A percentile compares a stretch with the other conserved stretches of the same genome.
These are phyloP conservation scores for Plantago ovata DNA, from an alignment of 257 asterid genomes.

Conservation along the genomic window DNA sequence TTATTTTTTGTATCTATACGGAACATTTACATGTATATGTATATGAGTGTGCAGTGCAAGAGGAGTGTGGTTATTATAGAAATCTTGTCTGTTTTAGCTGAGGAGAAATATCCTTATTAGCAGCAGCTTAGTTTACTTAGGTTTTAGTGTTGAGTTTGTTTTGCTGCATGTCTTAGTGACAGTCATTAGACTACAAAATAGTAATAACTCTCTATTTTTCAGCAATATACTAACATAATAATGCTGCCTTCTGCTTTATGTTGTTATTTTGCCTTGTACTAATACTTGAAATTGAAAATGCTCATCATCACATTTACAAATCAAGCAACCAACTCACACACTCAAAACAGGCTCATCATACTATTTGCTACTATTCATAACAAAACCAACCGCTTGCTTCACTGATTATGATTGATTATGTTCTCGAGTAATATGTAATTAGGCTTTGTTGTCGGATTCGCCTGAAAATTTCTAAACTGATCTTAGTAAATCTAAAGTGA, in stretches of 20 bases:
- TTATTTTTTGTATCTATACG: conserved; percentile 23
- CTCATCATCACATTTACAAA: too few species aligned
- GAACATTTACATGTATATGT: conserved; percentile 14
- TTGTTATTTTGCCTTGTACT: neutral
- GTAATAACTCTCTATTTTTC: neutral
- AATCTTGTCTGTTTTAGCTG: conserved; percentile 43
- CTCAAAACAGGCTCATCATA: too few species aligned
- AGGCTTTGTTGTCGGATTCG: too few species aligned
- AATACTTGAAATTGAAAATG: too few species aligned
- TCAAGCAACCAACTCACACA: too few species aligned
- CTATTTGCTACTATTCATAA: too few species aligned
- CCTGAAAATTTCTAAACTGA: too few species aligned
- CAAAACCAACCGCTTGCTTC: too few species aligned
- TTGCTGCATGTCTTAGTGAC: neutral
- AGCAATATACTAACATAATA: conserved; percentile 6
- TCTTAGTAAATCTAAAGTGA: too few species aligned
- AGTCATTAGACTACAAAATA: conserved; percentile 3
- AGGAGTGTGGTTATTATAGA: conserved; percentile 22
- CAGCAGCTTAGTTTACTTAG: conserved; percentile 16
- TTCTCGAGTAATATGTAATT: too few species aligned
- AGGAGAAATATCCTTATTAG: conserved; percentile 31
- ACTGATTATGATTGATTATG: too few species aligned
- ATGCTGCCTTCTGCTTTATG: neutral
- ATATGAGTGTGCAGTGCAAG: conserved; percentile 16
- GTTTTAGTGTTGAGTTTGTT: conserved; percentile 16